Evolutionary conservation across 2,329 filamentous ascomycete genomes (phyloP), one percentile per base, ranked within the genome.

Genomic region (Hypocrella siamensis): DNA sequence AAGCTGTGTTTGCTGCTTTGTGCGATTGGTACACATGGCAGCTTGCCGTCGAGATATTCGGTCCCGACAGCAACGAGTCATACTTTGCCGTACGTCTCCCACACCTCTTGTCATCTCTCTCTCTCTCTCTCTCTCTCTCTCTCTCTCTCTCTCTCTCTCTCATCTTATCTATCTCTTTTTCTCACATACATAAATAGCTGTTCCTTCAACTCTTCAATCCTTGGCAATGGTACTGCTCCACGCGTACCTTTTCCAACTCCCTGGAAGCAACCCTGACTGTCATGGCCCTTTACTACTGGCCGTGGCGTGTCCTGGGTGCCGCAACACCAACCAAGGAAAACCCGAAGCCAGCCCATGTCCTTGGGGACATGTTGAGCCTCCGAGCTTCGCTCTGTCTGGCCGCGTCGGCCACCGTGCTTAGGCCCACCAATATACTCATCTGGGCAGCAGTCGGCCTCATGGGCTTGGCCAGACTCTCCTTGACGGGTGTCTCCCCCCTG

Each of bases 181-280:
- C 21, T 24, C 19, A 19, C 25, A 12, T 19, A n/a, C n/a, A n/a
- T 26, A 14, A 10, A 3, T 18, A 57, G 54, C 47, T 58, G 12
- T 48, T 56, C 34, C 47, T 57, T 19, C 48, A 55, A 24, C 43
- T 56, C 17, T 46, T 51, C 34, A 57, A 44, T 33, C 52, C 90
- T 6, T 98, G 90, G 85, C 84, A 94, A 52, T 96, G 83, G 82
- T 96, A 90, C 56, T 90, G 79, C 56, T 90, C 85, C 2, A 88
- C 85, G 0, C 71, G 90, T 29, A 93, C 90, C 1, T 79, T 98
- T 47, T 94, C 88, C 33, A 98, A 98, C 57, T 90, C 78, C 32
- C 61, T 96, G 4, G 90, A 98, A 61, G 84, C 79, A n/a, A 81
- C 80, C 1, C 58, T 98, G 42, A 94, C 88, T 4, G 64, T 80